phyloP scores from a whole-genome alignment of 2,329 filamentous ascomycete species.

The Lecanicillium sp. region DNA sequence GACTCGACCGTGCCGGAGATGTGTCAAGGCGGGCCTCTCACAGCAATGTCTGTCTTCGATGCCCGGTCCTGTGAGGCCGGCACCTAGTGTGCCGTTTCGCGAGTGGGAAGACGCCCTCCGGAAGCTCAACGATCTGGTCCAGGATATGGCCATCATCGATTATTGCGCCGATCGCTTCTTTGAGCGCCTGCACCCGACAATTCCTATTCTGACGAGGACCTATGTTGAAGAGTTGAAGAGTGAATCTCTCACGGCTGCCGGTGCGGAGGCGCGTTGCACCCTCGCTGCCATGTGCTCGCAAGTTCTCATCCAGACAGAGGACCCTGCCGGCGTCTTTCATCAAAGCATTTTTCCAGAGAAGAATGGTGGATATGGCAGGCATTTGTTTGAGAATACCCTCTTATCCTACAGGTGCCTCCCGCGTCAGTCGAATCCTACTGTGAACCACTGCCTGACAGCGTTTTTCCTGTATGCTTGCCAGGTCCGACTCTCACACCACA shows the following conservation, averaged over 20 bases:
- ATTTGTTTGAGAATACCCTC: slow-evolving; percentile 29
- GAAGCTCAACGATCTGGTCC: slow-evolving; percentile 25
- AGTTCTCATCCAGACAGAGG: slow-evolving; percentile 33
- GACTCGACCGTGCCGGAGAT: slow-evolving; percentile 34
- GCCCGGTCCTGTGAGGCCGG: slow-evolving; percentile 5
- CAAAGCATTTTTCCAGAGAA: slow-evolving; percentile 25
- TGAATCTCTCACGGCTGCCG: slow-evolving; percentile 14
- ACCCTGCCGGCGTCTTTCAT: slow-evolving; percentile 22
- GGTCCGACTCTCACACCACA: slow-evolving; percentile 32
- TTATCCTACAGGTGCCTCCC: slow-evolving; percentile 25
- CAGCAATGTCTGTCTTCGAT: slow-evolving; percentile 24
- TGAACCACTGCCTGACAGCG: slow-evolving; percentile 31
- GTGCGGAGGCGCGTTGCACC: slow-evolving; percentile 26
- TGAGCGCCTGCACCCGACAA: slow-evolving; percentile 30
- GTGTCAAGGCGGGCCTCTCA: slow-evolving; percentile 31
- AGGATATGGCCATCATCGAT: slow-evolving; percentile 22
- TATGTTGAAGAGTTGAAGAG: slow-evolving; percentile 25
- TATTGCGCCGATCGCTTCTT: slow-evolving; percentile 33
- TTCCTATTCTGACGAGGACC: slow-evolving; percentile 31
- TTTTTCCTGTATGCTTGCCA: slow-evolving; percentile 40
- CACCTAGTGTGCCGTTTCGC: slow-evolving; percentile 8
- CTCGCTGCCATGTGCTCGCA: slow-evolving; percentile 32
- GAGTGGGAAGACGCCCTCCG: slow-evolving; percentile 10
- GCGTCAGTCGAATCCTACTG: slow-evolving; percentile 24
- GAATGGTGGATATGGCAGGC: slow-evolving; percentile 28